Base-by-base conservation (phyloP, 805 yeast genomes). In the Teunomyces funiuensis region DNA sequence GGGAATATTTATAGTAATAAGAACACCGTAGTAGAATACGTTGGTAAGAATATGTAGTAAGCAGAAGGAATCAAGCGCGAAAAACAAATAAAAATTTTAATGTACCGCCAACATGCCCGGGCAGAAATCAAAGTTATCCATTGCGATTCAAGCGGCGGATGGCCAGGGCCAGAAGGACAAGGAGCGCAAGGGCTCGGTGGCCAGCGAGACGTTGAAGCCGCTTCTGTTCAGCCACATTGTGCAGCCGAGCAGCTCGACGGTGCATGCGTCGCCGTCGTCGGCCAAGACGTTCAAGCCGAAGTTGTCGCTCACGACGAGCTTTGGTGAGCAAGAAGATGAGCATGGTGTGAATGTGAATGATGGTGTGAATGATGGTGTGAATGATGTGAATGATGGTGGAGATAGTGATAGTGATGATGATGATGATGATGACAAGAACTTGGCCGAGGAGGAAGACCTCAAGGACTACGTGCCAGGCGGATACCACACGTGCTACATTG, bases 381-480 rank as follows among this genome's bases (percentile, higher is more conserved):
- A 31, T 14, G 43, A 38, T 6, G 41, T 30, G 10, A 47, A 40
- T 18, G 43, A 36, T 17, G 43, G 33, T 10, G 27, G n/a, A n/a
- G n/a, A 37, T 6, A 37, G 41, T 15, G 49, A 42, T 7, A 40
- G 31, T 22, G 52, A 51, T 14, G 57, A 50, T 10, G 61, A 54
- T 16, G 61, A 54, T 29, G 66, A 61, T 6, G 53, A 43, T 3
- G 51, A 44, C 18, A 46, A 52, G 5, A 59, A 65, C 39, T 66
- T 66, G 7, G 68, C 65, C 28, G 84, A 87, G 52, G 99, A 93
- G 60, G 99, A 93, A 64, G 85, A 86, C 45, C 67, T 76, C 34
- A 80, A 80, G 43, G 99, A 93, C 64, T 93, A 93, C 63, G 80
- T 80, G 44, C 80, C 82, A 7, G 98, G 98, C 17, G 99, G 99